Base-by-base conservation (phyloP, 768 basidiomycete genomes). In the Cyathus striatus region DNA sequence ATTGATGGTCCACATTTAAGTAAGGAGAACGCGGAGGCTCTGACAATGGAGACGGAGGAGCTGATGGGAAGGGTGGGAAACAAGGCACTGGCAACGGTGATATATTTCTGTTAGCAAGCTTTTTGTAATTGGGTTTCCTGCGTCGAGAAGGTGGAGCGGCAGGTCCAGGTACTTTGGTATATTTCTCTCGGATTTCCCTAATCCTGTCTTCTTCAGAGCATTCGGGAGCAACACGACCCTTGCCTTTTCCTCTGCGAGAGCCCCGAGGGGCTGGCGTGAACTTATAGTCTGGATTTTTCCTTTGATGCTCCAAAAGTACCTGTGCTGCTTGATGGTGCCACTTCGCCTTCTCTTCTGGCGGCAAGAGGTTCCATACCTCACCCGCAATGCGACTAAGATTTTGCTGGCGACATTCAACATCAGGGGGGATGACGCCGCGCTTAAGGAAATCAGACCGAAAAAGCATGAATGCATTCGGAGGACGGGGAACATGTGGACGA, bases 391-490 rank as follows among this genome's bases (percentile, higher is more conserved):
- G 73, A 45, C 81, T 84, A 45, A 91, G 76, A 42, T 79, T 73
- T 57, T 86, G 81, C 57, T 91, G 88, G 39, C 84, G 79, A 46
- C 67, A 72, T 63, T 86, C 84, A 40, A 76, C 66, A 27, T 60
- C 60, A 22, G 63, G 36, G 1, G 71, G 72, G 40, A 77, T 77
- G 23, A 71, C 58, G 26, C 70, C 64, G 2, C 69, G 63, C 47
- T 73, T 73, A 34, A 71, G 75, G 34, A 84, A 73, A 54, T 75
- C 75, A 16, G 81, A 87, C 30, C 90, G 81, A 58, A 78, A 91
- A 46, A 90, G 67, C 63, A 91, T 88, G 67, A 91, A 92, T 2
- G 88, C 85, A 55, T 92, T 91, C 34, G 85, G 75, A 3, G 90
- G 88, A 23, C 88, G 80, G 23, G 81, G 78, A 41, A 89, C 75